Evolutionary conservation across 148 eudicot genomes (phyloP).

Genomic region (Rhododendron henanense): DNA sequence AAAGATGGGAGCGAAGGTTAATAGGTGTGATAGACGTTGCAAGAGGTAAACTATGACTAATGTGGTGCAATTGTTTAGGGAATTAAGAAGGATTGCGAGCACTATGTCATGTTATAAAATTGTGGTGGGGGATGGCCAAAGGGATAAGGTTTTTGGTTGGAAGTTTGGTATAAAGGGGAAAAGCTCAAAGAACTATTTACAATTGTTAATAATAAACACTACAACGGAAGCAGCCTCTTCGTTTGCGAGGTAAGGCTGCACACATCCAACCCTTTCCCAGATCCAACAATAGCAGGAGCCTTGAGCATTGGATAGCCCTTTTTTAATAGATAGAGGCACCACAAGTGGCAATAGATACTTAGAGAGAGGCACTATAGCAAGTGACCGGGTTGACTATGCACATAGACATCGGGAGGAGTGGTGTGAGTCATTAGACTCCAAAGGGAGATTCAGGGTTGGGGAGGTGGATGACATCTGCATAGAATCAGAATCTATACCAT

Average conservation of each 20-base stretch:
- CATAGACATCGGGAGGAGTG: background rate
- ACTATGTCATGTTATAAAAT: too few relatives aligned
- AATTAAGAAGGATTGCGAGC: too few relatives aligned
- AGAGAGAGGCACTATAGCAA: background rate
- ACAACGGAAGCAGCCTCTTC: too few relatives aligned
- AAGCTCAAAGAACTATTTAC: background rate
- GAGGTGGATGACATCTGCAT: background rate
- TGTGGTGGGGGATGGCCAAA: background rate
- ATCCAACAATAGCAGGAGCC: background rate
- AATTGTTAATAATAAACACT: background rate
- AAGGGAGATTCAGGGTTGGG: background rate
- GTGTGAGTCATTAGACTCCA: background rate
- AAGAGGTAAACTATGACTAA: background rate
- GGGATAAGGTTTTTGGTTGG: background rate
- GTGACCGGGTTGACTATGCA: background rate
- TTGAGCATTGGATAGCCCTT: background rate
- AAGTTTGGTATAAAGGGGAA: background rate
- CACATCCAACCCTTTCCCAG: too few relatives aligned
- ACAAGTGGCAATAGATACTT: background rate
- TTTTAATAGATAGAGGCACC: background rate
- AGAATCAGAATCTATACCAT: background rate
- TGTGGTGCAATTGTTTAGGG: too few relatives aligned
- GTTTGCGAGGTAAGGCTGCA: too few relatives aligned
- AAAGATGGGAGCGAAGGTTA: background rate
- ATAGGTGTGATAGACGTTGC: background rate